These are phyloP conservation scores for Thermoascus crustaceus DNA, from an alignment of 2,329 filamentous ascomycete genomes.

Conservation along the genomic window DNA sequence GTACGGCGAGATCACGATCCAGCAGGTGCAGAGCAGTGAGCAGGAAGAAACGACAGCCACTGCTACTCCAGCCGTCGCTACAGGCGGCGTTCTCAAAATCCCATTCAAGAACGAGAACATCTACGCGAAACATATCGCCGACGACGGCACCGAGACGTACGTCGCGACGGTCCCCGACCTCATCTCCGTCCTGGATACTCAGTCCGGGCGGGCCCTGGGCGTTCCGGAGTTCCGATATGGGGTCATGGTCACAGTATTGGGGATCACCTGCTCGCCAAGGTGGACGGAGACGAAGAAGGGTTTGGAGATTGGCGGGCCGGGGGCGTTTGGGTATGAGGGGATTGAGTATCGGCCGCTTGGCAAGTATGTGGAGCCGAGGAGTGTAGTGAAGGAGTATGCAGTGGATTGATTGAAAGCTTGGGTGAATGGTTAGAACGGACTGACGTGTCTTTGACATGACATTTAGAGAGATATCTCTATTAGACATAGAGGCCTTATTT, in stretches of 20 bases:
- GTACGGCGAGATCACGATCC: conserved; percentile 2
- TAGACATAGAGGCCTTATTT: no score
- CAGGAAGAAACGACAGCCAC: conserved; percentile 16
- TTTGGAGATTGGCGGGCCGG: conserved; percentile 39
- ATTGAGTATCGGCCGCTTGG: conserved; percentile 45
- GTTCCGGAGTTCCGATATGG: conserved; percentile 50
- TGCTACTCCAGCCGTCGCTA: conserved; percentile 24
- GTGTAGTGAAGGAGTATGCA: conserved; percentile 46
- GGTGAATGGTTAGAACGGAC: no score
- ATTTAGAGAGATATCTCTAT: no score
- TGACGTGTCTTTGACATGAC: no score
- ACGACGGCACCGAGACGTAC: conserved; percentile 26
- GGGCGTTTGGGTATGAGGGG: conserved; percentile 41
- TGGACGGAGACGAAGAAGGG: conserved; percentile 46
- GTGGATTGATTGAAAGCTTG: background rate
- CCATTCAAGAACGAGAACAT: conserved; percentile 71
- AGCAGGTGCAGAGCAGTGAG: conserved; percentile 9
- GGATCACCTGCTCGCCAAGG: conserved; percentile 46
- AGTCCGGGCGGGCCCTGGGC: conserved; percentile 49
- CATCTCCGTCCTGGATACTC: conserved; percentile 42
- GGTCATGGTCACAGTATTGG: conserved; percentile 44
- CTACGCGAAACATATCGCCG: conserved; percentile 40
- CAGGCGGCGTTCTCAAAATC: conserved; percentile 49
- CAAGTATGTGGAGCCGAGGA: conserved; percentile 45
- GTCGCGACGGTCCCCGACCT: conserved; percentile 17